phyloP scores from a whole-genome alignment of 805 yeast species.

The Pichia membranifaciens region DNA sequence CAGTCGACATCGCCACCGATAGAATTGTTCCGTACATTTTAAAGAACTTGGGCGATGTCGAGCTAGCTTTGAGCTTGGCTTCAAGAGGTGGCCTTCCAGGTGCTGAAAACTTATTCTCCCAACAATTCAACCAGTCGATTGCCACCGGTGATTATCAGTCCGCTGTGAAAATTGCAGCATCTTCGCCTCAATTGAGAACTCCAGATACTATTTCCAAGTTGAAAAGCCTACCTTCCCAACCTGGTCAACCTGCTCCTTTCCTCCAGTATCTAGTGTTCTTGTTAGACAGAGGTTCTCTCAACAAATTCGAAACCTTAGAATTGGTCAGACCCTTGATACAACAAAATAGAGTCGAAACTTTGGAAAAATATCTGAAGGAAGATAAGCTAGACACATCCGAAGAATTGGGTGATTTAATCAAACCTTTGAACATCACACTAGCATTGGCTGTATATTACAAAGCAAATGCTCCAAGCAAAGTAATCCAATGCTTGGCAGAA shows the following conservation, averaged over 20 bases:
- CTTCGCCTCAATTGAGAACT: constrained; percentile 87
- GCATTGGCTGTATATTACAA: constrained; percentile 89
- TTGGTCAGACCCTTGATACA: constrained; percentile 92
- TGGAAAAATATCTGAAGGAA: constrained; percentile 95
- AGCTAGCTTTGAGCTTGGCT: constrained; percentile 81
- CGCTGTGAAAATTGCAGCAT: constrained; percentile 96
- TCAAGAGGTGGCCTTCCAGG: constrained; percentile 97
- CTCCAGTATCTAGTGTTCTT: constrained; percentile 87
- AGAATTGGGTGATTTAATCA: constrained; percentile 93
- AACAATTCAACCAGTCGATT: constrained; percentile 84
- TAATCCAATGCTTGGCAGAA: constrained; percentile 88
- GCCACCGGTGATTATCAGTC: constrained; percentile 80
- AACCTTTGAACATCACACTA: constrained; percentile 76
- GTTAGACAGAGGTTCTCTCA: constrained; percentile 86
- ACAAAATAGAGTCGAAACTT: constrained; percentile 87
- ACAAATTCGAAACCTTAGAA: constrained; percentile 89
- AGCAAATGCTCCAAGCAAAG: constrained; percentile 78
- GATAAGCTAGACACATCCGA: constrained; percentile 93
- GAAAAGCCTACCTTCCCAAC: constrained; percentile 84
- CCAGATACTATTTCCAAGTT: constrained; percentile 90
- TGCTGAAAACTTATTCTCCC: constrained; percentile 85
- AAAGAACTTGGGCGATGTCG: constrained; percentile 78
- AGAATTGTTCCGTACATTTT: constrained; percentile 86
- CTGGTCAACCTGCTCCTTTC: constrained; percentile 93
- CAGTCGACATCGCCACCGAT: constrained; percentile 81